Base-by-base conservation (phyloP, 139 green algal species). In the Chlorella sp. region DNA sequence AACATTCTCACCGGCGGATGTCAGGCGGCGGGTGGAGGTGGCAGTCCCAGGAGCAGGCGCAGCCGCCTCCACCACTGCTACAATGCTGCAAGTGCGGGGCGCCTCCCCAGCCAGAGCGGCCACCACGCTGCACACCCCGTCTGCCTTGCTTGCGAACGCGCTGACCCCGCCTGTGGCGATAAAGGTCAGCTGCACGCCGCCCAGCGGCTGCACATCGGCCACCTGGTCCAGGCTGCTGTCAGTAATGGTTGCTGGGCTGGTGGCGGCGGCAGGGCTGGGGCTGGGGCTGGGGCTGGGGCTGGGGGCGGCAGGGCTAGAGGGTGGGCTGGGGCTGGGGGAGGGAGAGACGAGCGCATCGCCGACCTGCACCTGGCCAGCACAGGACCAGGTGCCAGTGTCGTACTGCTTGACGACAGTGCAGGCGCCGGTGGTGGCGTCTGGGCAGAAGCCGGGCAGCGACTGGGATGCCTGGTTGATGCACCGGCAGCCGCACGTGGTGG, bases 71-170 rank as follows among this genome's bases (percentile, higher is more conserved):
- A 48, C 60, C 32, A 43, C 44, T 1, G 73, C 60, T 5, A 32
- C 46, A 9, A 80, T 56, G 46, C 46, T 41, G 46, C 73, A 80
- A 32, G 44, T 6, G 44, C 13, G 17, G n/a, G 46, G 73, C 22
- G 44, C 46, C 73, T 80, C 32, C 17, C 32, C 44, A n/a, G 11
- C 73, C 73, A 80, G 46, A 30, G 32, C 44, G 17, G 44, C 46
- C 32, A 80, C 44, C 46, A 65, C 44, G 73, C 6, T 16, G 73
- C 73, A 80, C 73, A 80, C 73, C 14, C 44, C 44, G 16, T 80
- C 44, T 32, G 73, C 46, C 44, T 38, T 64, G 44, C 40, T 34
- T 0, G 32, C 44, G 43, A 64, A 62, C 0, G n/a, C 46, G 0
- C n/a, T 13, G 8, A 43, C 46, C 30, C 60, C 73, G 30, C 73